Percentiles rank a stretch among this genome's conserved stretches.
phyloP scores from a whole-genome alignment of 208 protist genomes.

The Acanthamoeba divionensis region DNA sequence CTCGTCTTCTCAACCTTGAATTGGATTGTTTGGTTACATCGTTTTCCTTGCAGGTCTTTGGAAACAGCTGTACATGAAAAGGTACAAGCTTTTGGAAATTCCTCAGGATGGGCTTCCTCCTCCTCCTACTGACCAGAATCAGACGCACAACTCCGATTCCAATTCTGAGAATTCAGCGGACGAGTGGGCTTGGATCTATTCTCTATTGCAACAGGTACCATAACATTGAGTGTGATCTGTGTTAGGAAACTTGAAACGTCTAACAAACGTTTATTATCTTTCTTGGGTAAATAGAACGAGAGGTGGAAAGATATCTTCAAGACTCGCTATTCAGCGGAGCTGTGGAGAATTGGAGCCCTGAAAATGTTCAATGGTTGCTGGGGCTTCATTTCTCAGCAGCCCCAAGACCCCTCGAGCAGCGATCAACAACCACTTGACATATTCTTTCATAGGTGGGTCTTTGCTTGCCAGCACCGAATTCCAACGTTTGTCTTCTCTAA shows the following conservation, averaged over 20 bases:
- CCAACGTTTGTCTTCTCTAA: too few species aligned
- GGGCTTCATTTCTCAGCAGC: constrained; percentile 48
- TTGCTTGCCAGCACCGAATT: too few species aligned
- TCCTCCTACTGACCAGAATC: not conserved
- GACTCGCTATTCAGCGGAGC: constrained; percentile 30
- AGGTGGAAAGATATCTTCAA: constrained; percentile 56
- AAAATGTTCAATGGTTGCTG: constrained; percentile 60
- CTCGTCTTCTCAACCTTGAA: too few species aligned
- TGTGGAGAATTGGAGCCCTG: constrained; percentile 44
- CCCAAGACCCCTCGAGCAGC: not conserved
- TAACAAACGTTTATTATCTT: too few species aligned
- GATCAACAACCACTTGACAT: constrained; percentile 36
- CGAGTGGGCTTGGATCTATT: constrained; percentile 56
- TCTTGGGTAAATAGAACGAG: too few species aligned
- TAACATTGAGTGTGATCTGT: too few species aligned
- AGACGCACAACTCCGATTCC: not conserved
- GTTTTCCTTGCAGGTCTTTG: too few species aligned
- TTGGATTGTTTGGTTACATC: too few species aligned
- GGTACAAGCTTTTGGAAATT: constrained; percentile 42
- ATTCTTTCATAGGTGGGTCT: constrained; percentile 51
- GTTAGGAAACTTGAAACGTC: too few species aligned
- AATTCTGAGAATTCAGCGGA: constrained; percentile 3
- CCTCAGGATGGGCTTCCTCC: not conserved
- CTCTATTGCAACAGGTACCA: constrained; percentile 47
- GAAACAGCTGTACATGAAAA: constrained; percentile 25